Evolutionary conservation across 2,329 filamentous ascomycete genomes (phyloP), one percentile per base, ranked within the genome.

Genomic region (Microdochium bolleyi): DNA sequence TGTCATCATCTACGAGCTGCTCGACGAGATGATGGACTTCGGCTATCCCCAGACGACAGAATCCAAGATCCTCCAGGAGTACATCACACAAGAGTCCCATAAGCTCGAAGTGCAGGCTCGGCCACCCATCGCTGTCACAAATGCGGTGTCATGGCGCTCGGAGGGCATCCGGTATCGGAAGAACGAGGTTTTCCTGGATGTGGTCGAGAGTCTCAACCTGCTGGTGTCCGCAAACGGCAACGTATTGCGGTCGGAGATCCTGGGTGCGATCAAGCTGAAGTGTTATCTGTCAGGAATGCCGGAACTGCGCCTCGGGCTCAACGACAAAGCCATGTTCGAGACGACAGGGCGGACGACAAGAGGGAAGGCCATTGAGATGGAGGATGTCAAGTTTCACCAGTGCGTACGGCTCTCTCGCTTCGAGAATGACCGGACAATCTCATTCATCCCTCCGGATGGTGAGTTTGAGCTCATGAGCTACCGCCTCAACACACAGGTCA

Each of bases 21-120:
- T 99, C 57, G 94, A 99, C 67, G 94, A 99, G 77, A 99, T 99
- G 94, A 99, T 99, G 94, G 94, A 99, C 73, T 99, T 99, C 77
- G 94, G 94, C 58, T 96, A 99, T 70, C 94, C 94, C 5, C 94
- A 99, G 71, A 99, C 94, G 10, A 99, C 94, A 60, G 94, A 99
- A 72, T 89, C 84, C 70, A 99, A 99, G 81, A 99, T 99, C 69
- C 76, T 99, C 56, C 94, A 99, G 72, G 94, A 99, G 76, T 96
- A 96, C 76, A 99, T 99, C 69, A 99, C 94, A 41, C 94, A 99
- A 72, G 94, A 99, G 73, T 96, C 92, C 52, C 94, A 99, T 77
- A 97, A 97, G 74, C 84, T 99, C 56, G 94, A 99, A 70, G 86
- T 97, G 54, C 92, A 96, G 73, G 92, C 94, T 32, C 85, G 94